Percentiles rank a stretch among this genome's conserved stretches.
Evolutionary conservation across 495 filamentous ascomycete species (phyloP).

Genomic region (Podospora bellae-mahoneyi): DNA sequence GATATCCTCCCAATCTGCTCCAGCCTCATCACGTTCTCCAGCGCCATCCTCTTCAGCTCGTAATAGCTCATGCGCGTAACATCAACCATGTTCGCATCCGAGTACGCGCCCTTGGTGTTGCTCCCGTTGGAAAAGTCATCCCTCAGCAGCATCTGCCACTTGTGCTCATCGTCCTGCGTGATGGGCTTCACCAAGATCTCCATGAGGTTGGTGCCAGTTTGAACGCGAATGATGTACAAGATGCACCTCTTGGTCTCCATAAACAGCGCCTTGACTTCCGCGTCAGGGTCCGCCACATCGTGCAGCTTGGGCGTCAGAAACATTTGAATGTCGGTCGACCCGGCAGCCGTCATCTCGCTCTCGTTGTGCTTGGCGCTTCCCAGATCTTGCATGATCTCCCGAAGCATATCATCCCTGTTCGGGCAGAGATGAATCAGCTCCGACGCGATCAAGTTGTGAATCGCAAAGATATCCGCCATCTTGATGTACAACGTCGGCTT

Average conservation of each 20-base stretch:
- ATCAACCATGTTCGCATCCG: constrained; percentile 85
- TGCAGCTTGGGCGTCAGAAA: constrained; percentile 89
- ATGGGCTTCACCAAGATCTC: constrained; percentile 94
- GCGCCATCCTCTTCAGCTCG: constrained; percentile 84
- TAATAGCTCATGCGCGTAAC: constrained; percentile 86
- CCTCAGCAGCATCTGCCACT: constrained; percentile 78
- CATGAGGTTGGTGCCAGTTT: constrained; percentile 86
- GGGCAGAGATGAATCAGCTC: constrained; percentile 75
- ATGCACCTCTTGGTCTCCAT: constrained; percentile 98
- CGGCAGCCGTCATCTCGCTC: constrained; percentile 81
- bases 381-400: constrained; percentile 87
- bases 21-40: constrained; percentile 90
- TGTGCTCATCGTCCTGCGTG: constrained; percentile 77
- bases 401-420: constrained; percentile 78
- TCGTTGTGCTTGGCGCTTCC: constrained; percentile 95
- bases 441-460: constrained; percentile 80
- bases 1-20: constrained; percentile 82
- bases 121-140: constrained; percentile 73
- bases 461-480: constrained; percentile 94
- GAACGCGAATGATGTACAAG: constrained; percentile 95
- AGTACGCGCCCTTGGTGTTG: constrained; percentile 76
- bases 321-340: constrained; percentile 85
- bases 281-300: constrained; percentile 88
- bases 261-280: constrained; percentile 83
- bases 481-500: constrained; percentile 98